These are phyloP conservation scores for Gynostemma pentaphyllum DNA, from an alignment of 306 rosid species.

Conservation along the genomic window DNA sequence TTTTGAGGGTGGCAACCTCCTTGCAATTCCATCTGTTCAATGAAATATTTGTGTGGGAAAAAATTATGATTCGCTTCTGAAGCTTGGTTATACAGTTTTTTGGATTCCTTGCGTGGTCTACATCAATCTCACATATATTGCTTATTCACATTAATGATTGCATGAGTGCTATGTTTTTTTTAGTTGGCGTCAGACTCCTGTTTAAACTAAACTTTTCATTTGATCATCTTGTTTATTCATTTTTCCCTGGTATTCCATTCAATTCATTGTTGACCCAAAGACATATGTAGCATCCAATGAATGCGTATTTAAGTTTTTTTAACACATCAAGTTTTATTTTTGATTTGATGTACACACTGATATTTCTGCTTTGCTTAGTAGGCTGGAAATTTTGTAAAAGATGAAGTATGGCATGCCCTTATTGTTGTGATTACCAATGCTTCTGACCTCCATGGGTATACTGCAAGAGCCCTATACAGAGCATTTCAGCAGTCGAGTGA, in stretches of 20 bases:
- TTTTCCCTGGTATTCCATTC: neutral
- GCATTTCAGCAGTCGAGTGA: conserved; percentile 69
- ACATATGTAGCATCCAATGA: neutral
- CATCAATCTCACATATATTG: neutral
- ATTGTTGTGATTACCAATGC: conserved; percentile 88
- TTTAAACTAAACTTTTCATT: neutral
- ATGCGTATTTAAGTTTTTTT: neutral
- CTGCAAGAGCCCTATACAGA: conserved; percentile 76
- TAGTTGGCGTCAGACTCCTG: neutral
- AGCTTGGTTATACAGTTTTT: neutral
- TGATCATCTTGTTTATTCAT: neutral
- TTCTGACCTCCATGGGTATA: conserved; percentile 91
- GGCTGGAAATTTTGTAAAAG: conserved; percentile 99
- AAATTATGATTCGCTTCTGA: no score
- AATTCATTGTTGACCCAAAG: neutral
- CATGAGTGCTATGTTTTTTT: conserved; percentile 1
- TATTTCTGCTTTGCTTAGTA: conserved; percentile 63
- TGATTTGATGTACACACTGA: conserved; percentile 28
- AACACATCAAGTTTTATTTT: neutral
- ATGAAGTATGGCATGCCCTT: conserved; percentile 91
- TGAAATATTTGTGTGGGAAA: no score
- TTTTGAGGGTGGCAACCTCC: no score
- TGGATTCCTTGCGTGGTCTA: neutral
- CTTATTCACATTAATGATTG: neutral
- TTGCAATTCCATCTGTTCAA: no score